Evolutionary conservation across 192 early-diverging fungal genomes (phyloP).

Genomic region (Phlyctochytrium bullatum): DNA sequence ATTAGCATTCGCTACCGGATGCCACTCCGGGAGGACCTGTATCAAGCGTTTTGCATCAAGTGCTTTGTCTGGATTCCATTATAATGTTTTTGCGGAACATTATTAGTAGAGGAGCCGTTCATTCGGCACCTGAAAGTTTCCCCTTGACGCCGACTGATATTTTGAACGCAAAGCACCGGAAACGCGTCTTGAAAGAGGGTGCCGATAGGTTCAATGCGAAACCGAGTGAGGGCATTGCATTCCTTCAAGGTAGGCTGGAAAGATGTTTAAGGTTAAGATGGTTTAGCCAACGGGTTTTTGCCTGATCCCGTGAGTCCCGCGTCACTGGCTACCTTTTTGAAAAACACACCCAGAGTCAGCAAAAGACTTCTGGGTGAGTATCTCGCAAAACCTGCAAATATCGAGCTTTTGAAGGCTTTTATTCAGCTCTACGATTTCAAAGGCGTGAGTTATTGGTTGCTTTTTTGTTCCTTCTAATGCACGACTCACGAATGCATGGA

Average conservation of each 20-base stretch:
- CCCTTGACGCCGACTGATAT: constrained; percentile 28
- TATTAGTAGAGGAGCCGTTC: constrained; percentile 21
- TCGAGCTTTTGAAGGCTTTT: constrained; percentile 81
- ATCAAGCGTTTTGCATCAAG: constrained; percentile 52
- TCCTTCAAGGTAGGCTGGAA: constrained; percentile 57
- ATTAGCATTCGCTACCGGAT: constrained; percentile 68
- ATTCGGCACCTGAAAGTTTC: not conserved
- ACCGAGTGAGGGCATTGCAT: constrained; percentile 82
- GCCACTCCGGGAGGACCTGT: constrained; percentile 58
- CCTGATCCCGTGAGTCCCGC: constrained; percentile 45
- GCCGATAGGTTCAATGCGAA: constrained; percentile 81
- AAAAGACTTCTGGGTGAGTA: constrained; percentile 88
- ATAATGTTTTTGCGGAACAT: constrained; percentile 69
- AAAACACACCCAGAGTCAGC: constrained; percentile 77
- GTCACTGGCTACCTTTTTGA: constrained; percentile 74
- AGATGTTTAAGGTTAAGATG: constrained; percentile 1
- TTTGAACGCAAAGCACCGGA: constrained; percentile 58
- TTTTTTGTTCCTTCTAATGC: not conserved
- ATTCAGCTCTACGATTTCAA: constrained; percentile 84
- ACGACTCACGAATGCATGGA: no score
- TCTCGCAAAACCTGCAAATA: constrained; percentile 79
- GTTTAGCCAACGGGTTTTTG: constrained; percentile 44
- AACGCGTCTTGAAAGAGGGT: constrained; percentile 76
- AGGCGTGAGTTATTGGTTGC: constrained; percentile 49
- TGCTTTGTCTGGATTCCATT: constrained; percentile 70